Evolutionary conservation across 2,329 filamentous ascomycete genomes (phyloP), one percentile per base, ranked within the genome.

Genomic region (Fusarium chlamydosporum): DNA sequence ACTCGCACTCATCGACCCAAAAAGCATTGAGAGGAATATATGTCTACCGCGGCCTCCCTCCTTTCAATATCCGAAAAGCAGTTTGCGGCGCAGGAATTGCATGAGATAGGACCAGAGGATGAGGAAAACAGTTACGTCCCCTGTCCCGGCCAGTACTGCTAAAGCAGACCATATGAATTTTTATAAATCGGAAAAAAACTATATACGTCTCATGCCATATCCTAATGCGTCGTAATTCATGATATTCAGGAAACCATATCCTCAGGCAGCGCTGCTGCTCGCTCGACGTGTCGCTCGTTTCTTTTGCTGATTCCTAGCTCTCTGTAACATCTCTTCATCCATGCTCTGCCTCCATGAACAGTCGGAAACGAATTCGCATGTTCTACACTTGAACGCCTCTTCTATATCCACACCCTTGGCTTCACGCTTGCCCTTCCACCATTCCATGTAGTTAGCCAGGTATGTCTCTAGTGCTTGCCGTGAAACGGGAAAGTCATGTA

Each of bases 371-470:
- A 97, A 97, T 70, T 97, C 93, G 75, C 95, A 98, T 26, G 85
- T 88, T 20, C 88, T 82, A 76, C 95, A 98, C 78, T 97, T 98
- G 80, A 91, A 97, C 0, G 93, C 92, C 72, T 97, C 94, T 74
- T 94, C 90, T 8, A 96, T 85, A 8, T 88, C 84, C 4, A 97
- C 94, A 0, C 95, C 95, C 9, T 85, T 84, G 0, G 94, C 88
- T 50, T 86, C 80, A 16, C 94, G 83, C 72, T 91, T 83, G 1
- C 94, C 95, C 33, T 87, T 88, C 95, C 95, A 98, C 93, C 93
- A 97, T n/a, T 84, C 78, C 86, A 97, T 88, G 67, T 92, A 90
- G 4, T 88, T 84, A 0, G 80, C 76, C 4, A 97, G 77, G 75
- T 96, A 96, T 2, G 78, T 79, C 12, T 90, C 85, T 42, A 97